Evolutionary conservation across 2,329 filamentous ascomycete genomes (phyloP).

Genomic region (Sarocladiaceae sp.): DNA sequence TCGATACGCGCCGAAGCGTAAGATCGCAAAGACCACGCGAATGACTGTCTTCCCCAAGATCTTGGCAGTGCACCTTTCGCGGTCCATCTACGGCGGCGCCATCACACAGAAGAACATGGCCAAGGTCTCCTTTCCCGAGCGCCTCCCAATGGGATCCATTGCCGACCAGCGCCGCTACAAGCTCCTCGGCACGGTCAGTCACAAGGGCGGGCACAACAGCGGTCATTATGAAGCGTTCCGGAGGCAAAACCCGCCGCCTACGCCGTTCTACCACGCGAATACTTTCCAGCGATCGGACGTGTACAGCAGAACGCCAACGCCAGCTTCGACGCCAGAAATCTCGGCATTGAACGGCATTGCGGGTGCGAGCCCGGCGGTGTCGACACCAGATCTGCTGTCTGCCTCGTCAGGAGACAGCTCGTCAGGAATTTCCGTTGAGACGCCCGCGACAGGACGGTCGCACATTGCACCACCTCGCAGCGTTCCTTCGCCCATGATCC

Average conservation of each 20-base stretch:
- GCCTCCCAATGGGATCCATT: slow-evolving; percentile 74
- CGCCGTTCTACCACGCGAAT: slow-evolving; percentile 77
- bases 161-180: slow-evolving; percentile 74
- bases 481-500: slow-evolving; percentile 21
- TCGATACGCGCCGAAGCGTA: slow-evolving; percentile 69
- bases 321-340: slow-evolving; percentile 41
- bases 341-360: slow-evolving; percentile 23
- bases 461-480: slow-evolving; percentile 23
- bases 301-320: slow-evolving; percentile 59
- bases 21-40: slow-evolving; percentile 80
- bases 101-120: slow-evolving; percentile 88
- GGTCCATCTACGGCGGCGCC: slow-evolving; percentile 82
- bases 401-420: slow-evolving; percentile 26
- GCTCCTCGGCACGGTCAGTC: slow-evolving; percentile 80
- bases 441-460: slow-evolving; percentile 5
- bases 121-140: slow-evolving; percentile 87
- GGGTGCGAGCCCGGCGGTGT: slow-evolving; percentile 36
- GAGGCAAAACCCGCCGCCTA: slow-evolving; percentile 64
- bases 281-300: slow-evolving; percentile 70
- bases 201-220: slow-evolving; percentile 92
- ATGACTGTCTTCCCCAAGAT: slow-evolving; percentile 86
- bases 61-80: slow-evolving; percentile 83
- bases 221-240: slow-evolving; percentile 97
- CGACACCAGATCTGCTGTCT: slow-evolving; percentile 41
- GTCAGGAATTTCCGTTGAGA: slow-evolving; percentile 33